phyloP scores from a whole-genome alignment of 2,329 filamentous ascomycete genomes.

The Cadophora sp. region DNA sequence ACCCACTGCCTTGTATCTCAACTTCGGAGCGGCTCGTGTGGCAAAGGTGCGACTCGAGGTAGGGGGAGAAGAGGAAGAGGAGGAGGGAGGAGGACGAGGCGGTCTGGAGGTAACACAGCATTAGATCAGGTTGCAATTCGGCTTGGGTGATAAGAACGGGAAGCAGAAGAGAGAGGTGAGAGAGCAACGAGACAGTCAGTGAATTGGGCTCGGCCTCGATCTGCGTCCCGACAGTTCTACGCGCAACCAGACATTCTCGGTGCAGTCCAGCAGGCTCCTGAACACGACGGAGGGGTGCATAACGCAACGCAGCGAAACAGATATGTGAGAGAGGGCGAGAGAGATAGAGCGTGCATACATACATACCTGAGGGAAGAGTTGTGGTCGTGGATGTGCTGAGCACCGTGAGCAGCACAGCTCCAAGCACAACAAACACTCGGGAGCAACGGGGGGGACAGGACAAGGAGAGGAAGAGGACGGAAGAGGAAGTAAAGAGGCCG shows the following conservation, averaged over 20 bases:
- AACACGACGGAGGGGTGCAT: constrained; percentile 29
- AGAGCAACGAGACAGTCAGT: not conserved
- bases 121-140: constrained; percentile 33
- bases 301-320: constrained; percentile 20
- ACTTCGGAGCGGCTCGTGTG: constrained; percentile 28
- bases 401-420: constrained; percentile 39
- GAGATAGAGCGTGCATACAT: constrained; percentile 16
- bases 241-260: constrained; percentile 6
- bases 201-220: constrained; percentile 14
- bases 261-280: constrained; percentile 7
- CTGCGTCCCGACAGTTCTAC: constrained; percentile 18
- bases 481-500: constrained; percentile 31
- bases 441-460: constrained; percentile 23
- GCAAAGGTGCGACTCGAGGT: constrained; percentile 36
- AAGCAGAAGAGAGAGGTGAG: constrained; percentile 2
- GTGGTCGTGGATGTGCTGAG: constrained; percentile 34
- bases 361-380: constrained; percentile 35
- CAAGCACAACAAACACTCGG: constrained; percentile 34
- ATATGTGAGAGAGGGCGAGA: constrained; percentile 13
- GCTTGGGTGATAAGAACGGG: constrained; percentile 15
- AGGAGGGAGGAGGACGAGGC: constrained; percentile 29
- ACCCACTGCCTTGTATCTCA: constrained; percentile 40
- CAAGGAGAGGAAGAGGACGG: constrained; percentile 20
- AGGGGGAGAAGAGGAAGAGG: constrained; percentile 26
- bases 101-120: constrained; percentile 40